phyloP scores from a whole-genome alignment of 2,329 filamentous ascomycete species.

The Corynespora cassiicola region DNA sequence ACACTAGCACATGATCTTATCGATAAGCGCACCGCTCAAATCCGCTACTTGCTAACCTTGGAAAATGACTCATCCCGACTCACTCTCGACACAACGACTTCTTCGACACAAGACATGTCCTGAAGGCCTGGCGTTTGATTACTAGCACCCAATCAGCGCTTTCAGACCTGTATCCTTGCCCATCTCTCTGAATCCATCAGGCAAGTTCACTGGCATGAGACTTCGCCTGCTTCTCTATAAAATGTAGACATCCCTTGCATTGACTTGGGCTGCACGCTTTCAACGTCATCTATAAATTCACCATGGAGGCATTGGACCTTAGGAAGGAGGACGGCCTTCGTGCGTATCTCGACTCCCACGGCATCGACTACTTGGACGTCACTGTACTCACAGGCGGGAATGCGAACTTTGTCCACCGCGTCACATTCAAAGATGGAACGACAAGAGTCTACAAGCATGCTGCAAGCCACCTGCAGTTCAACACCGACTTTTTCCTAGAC shows the following conservation, averaged over 20 bases:
- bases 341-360: slow-evolving; percentile 22
- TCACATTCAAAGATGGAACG: slow-evolving; percentile 15
- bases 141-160: too few relatives aligned
- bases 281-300: slow-evolving; percentile 1
- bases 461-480: slow-evolving; percentile 32
- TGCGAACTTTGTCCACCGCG: slow-evolving; percentile 45
- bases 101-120: too few relatives aligned
- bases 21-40: too few relatives aligned
- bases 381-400: slow-evolving; percentile 38
- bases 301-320: slow-evolving; percentile 18
- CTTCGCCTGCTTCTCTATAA: too few relatives aligned
- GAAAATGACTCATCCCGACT: too few relatives aligned
- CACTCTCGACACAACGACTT: too few relatives aligned
- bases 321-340: slow-evolving; percentile 27
- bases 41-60: too few relatives aligned
- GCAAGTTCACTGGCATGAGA: too few relatives aligned
- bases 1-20: too few relatives aligned
- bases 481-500: slow-evolving; percentile 31
- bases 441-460: slow-evolving; percentile 44
- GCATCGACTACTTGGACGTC: slow-evolving; percentile 10
- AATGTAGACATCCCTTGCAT: neutral
- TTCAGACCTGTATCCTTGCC: too few relatives aligned
- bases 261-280: neutral
- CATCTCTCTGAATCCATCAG: too few relatives aligned
- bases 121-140: too few relatives aligned